These are phyloP conservation scores for Torulaspora quercuum DNA, from an alignment of 805 yeast species.

Conservation along the genomic window DNA sequence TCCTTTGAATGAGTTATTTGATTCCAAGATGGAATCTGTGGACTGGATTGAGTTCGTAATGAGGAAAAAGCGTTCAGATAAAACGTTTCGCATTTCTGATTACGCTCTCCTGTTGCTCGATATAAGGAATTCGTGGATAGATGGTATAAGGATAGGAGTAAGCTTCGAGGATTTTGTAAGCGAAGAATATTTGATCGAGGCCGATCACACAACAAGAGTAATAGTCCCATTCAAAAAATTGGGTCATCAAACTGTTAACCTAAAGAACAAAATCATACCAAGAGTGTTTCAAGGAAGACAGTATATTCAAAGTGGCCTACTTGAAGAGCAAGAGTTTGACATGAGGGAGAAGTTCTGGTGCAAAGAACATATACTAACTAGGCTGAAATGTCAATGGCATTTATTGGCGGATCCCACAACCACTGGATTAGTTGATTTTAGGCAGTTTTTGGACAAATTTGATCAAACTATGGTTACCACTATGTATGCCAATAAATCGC, in stretches of 20 bases:
- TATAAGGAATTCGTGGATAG: slow-evolving; percentile 76
- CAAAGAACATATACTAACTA: slow-evolving; percentile 57
- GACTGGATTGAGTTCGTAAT: slow-evolving; percentile 34
- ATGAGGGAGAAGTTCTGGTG: slow-evolving; percentile 78
- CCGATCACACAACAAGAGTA: slow-evolving; percentile 53
- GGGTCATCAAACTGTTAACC: slow-evolving; percentile 37
- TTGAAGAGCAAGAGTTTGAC: slow-evolving; percentile 53
- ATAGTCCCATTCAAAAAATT: slow-evolving; percentile 66
- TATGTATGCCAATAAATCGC: slow-evolving; percentile 24
- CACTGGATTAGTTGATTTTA: slow-evolving; percentile 26
- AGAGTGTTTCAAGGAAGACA: slow-evolving; percentile 62
- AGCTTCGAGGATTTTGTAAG: slow-evolving; percentile 34
- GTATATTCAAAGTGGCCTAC: slow-evolving; percentile 50
- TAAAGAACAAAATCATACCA: slow-evolving; percentile 54
- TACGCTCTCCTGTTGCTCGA: slow-evolving; percentile 70
- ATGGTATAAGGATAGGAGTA: slow-evolving; percentile 42
- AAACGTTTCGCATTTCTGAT: slow-evolving; percentile 40
- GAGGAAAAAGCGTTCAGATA: slow-evolving; percentile 11
- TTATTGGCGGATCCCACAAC: slow-evolving; percentile 15
- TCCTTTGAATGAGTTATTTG: slow-evolving; percentile 45
- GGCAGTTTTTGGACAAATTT: slow-evolving; percentile 29
- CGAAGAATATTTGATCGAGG: slow-evolving; percentile 35
- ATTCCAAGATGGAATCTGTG: slow-evolving; percentile 20
- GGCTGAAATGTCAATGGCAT: slow-evolving; percentile 65
- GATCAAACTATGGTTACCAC: slow-evolving; percentile 25